Percentiles rank a stretch among this genome's conserved stretches.
phyloP scores from a whole-genome alignment of 805 yeast species.

The Ogataea wickerhamii region DNA sequence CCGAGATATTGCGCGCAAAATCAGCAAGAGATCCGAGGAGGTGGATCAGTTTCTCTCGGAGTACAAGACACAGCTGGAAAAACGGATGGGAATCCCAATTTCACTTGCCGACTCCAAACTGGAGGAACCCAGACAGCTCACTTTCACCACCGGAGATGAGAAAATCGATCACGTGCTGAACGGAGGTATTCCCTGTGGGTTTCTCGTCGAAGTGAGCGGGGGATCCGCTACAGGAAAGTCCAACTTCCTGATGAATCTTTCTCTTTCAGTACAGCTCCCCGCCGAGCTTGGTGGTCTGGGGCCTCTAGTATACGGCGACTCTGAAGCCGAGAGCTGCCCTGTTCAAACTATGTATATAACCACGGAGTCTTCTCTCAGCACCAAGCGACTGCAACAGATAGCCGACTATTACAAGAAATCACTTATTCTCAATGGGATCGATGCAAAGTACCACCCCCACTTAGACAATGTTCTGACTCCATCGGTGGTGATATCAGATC shows the following conservation, averaged over 20 bases:
- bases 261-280: slow-evolving; percentile 55
- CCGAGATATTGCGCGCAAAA: slow-evolving; percentile 31
- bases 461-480: slow-evolving; percentile 30
- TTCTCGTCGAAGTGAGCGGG: slow-evolving; percentile 75
- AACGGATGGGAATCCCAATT: not conserved
- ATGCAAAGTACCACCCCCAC: slow-evolving; percentile 31
- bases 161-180: slow-evolving; percentile 45
- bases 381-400: slow-evolving; percentile 56
- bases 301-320: slow-evolving; percentile 20
- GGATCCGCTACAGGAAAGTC: slow-evolving; percentile 86
- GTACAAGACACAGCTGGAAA: slow-evolving; percentile 11
- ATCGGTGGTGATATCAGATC: slow-evolving; percentile 37
- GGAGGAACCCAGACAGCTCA: not conserved
- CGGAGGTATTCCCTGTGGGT: slow-evolving; percentile 51
- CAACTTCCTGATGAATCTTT: slow-evolving; percentile 66
- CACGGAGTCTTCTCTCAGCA: slow-evolving; percentile 73
- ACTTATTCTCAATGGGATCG: slow-evolving; percentile 35
- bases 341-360: slow-evolving; percentile 63
- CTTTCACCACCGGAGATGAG: slow-evolving; percentile 52
- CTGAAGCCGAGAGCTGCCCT: slow-evolving; percentile 8
- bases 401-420: slow-evolving; percentile 24
- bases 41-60: slow-evolving; percentile 17
- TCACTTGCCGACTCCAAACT: slow-evolving; percentile 1
- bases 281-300: slow-evolving; percentile 44
- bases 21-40: slow-evolving; percentile 34